Conservation (phyloP, 2,329 filamentous ascomycete species). For the Penicillium vulpinum region DNA sequence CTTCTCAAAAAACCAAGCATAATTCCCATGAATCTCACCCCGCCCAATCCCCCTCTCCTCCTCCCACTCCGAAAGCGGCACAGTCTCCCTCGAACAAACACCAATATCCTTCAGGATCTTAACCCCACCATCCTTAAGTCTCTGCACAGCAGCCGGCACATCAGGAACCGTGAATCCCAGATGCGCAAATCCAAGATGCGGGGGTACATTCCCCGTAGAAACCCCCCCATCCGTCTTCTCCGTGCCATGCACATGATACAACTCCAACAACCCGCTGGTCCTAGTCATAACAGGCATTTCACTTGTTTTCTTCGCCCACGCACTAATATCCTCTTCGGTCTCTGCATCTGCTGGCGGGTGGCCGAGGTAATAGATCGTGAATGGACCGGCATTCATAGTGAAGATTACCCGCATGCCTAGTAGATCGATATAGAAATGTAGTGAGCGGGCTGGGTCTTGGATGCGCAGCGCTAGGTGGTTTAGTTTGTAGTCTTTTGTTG, state of each 20-base stretch:
- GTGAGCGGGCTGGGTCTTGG: slow-evolving; percentile 34
- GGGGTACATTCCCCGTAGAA: slow-evolving; percentile 36
- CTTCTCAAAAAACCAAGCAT: slow-evolving; percentile 36
- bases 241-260: slow-evolving; percentile 41
- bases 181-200: slow-evolving; percentile 40
- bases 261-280: slow-evolving; percentile 38
- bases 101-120: slow-evolving; percentile 38
- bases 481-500: slow-evolving; percentile 38
- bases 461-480: slow-evolving; percentile 43
- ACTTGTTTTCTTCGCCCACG: slow-evolving; percentile 32
- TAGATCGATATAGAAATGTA: slow-evolving; percentile 41
- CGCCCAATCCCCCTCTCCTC: slow-evolving; percentile 32
- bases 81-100: slow-evolving; percentile 26
- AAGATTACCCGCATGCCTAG: slow-evolving; percentile 45
- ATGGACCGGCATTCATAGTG: slow-evolving; percentile 42
- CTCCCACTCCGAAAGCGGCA: slow-evolving; percentile 40
- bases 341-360: slow-evolving; percentile 35
- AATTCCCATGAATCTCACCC: slow-evolving; percentile 37
- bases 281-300: slow-evolving; percentile 28
- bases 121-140: slow-evolving; percentile 33
- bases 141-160: slow-evolving; percentile 31
- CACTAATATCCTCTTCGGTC: slow-evolving; percentile 23
- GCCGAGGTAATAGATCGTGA: slow-evolving; percentile 44
- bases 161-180: slow-evolving; percentile 43
- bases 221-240: slow-evolving; percentile 24